phyloP scores from a whole-genome alignment of 805 yeast genomes.

The Yamadazyma sp. region DNA sequence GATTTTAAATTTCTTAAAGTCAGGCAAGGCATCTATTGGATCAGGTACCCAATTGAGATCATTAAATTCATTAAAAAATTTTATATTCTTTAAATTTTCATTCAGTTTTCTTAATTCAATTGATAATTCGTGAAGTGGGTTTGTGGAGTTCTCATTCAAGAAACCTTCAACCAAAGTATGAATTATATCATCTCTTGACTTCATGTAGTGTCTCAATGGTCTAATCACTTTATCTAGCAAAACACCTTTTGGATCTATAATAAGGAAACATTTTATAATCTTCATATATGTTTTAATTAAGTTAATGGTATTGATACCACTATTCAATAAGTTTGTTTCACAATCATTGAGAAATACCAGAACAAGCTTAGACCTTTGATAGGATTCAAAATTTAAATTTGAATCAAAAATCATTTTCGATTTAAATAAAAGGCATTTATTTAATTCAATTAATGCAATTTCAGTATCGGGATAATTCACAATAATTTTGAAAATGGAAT shows the following conservation, averaged over 20 bases:
- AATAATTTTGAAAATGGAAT: constrained; percentile 60
- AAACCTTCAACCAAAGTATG: constrained; percentile 68
- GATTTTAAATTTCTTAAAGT: constrained; percentile 59
- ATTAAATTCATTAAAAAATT: constrained; percentile 35
- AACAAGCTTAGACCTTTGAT: constrained; percentile 53
- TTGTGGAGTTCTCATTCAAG: constrained; percentile 39
- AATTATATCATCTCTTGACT: constrained; percentile 72
- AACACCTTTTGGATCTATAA: constrained; percentile 86
- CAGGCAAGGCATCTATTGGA: constrained; percentile 88
- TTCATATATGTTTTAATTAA: constrained; percentile 67
- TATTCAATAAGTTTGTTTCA: constrained; percentile 54
- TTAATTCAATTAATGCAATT: constrained; percentile 57
- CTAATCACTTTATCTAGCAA: constrained; percentile 72
- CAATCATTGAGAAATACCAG: constrained; percentile 46
- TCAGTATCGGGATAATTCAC: constrained; percentile 49
- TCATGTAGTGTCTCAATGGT: constrained; percentile 70
- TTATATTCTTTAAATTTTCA: constrained; percentile 7
- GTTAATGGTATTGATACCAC: constrained; percentile 77
- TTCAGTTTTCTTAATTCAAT: constrained; percentile 42
- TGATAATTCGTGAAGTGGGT: constrained; percentile 51
- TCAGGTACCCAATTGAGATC: constrained; percentile 76
- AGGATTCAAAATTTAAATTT: constrained; percentile 22
- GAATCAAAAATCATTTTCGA: constrained; percentile 1
- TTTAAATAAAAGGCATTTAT: constrained; percentile 42
- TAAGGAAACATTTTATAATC: constrained; percentile 65